phyloP scores from a whole-genome alignment of 495 filamentous ascomycete species.

The Elaphomyces granulatus region DNA sequence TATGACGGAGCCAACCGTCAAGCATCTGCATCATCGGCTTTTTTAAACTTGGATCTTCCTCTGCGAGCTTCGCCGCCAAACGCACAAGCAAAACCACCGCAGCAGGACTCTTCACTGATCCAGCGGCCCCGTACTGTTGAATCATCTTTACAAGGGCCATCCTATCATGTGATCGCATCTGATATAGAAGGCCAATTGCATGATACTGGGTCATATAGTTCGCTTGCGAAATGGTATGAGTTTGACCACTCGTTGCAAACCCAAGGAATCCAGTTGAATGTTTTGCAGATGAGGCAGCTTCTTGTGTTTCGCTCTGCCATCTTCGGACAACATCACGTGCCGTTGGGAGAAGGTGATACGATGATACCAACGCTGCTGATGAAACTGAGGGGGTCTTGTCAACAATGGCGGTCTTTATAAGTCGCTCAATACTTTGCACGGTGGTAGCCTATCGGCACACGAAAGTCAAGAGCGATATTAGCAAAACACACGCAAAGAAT shows the following conservation, averaged over 20 bases:
- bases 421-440: conserved; percentile 92
- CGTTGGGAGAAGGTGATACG: conserved; percentile 94
- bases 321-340: conserved; percentile 88
- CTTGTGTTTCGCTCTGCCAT: conserved; percentile 98
- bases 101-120: conserved; percentile 86
- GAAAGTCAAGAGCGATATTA: conserved; percentile 5
- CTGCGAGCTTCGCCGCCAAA: conserved; percentile 84
- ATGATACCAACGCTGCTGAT: conserved; percentile 90
- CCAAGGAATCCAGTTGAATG: conserved; percentile 81
- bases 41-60: conserved; percentile 77
- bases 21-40: conserved; percentile 91
- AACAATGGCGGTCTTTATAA: conserved; percentile 98
- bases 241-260: conserved; percentile 58
- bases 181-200: conserved; percentile 92
- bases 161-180: conserved; percentile 93
- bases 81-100: conserved; percentile 85
- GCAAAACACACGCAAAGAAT: conserved; percentile 5
- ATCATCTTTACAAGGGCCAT: conserved; percentile 99
- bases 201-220: conserved; percentile 98
- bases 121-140: conserved; percentile 85
- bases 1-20: conserved; percentile 94
- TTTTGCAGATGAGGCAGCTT: conserved; percentile 82
- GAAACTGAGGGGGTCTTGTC: conserved; percentile 98
- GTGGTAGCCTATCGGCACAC: conserved; percentile 77
- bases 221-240: conserved; percentile 50